A percentile compares a stretch with the other conserved stretches of the same genome.
Evolutionary conservation across 78 protist species (phyloP).

Genomic region (Isochrysis galbana): DNA sequence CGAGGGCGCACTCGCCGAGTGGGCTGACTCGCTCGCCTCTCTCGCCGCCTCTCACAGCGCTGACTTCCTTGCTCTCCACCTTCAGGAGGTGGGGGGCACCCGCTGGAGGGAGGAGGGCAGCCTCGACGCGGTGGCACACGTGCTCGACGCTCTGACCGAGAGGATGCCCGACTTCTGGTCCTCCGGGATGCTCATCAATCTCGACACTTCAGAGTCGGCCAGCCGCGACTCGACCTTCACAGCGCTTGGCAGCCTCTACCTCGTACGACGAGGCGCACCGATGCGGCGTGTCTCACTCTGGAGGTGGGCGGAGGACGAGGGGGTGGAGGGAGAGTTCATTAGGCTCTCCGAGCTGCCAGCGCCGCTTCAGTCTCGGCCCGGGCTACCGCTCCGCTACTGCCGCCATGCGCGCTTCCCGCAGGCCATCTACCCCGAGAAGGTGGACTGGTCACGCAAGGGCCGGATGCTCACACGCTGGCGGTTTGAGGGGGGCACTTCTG

Average conservation of each 20-base stretch:
- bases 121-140: not conserved
- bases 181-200: not conserved
- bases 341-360: not conserved
- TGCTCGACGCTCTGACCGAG: not conserved
- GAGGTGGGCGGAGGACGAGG: not conserved
- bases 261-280: not conserved
- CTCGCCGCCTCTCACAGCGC: not conserved
- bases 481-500: too few species aligned
- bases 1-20: not conserved
- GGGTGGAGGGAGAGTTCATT: not conserved
- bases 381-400: not conserved
- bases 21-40: not conserved
- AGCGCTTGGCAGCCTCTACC: not conserved
- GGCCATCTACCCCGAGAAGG: not conserved
- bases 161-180: not conserved
- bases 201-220: not conserved
- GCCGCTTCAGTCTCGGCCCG: not conserved
- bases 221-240: too few species aligned
- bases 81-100: constrained; percentile 10
- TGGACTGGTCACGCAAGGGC: not conserved
- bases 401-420: not conserved
- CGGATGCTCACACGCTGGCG: not conserved
- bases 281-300: not conserved
- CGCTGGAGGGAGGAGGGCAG: not conserved
- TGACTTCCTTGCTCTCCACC: not conserved